These are phyloP conservation scores for Turritis glabra DNA, from an alignment of 345 rosid species.

Conservation along the genomic window DNA sequence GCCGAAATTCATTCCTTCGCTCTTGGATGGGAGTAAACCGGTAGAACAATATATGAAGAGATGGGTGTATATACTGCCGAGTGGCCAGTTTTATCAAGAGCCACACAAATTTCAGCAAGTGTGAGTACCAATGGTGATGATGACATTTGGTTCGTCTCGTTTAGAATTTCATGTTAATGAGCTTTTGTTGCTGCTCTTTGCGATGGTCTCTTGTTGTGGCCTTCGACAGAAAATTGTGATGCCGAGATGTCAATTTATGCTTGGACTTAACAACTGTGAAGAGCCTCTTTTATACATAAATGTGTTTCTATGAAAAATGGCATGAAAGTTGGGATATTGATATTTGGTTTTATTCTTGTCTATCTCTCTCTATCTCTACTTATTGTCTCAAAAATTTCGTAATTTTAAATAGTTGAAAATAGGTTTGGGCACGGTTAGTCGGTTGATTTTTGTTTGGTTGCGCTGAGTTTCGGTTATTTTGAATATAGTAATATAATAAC, in stretches of 20 bases:
- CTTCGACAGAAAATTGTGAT: slow-evolving; percentile 18
- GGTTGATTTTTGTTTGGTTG: too few relatives aligned
- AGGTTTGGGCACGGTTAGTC: too few relatives aligned
- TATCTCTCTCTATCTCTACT: neutral
- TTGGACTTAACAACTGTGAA: neutral
- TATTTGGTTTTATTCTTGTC: neutral
- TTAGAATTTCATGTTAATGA: neutral
- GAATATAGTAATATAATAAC: too few relatives aligned
- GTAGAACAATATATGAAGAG: slow-evolving; percentile 1
- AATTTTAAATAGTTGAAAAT: too few relatives aligned
- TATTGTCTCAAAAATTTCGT: neutral
- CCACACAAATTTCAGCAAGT: slow-evolving; percentile 28
- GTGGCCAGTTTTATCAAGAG: slow-evolving; percentile 41
- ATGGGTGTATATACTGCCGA: slow-evolving; percentile 26
- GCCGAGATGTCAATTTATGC: slow-evolving; percentile 2
- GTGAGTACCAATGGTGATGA: neutral
- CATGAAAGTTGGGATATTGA: neutral
- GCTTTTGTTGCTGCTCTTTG: slow-evolving; percentile 7
- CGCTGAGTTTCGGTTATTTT: too few relatives aligned
- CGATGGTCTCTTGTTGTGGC: slow-evolving; percentile 3
- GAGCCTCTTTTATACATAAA: slow-evolving; percentile 9
- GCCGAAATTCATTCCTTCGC: slow-evolving; percentile 88
- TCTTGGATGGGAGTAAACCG: slow-evolving; percentile 70
- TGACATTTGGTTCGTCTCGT: neutral
- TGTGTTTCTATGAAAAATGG: neutral